Evolutionary conservation across 2,329 filamentous ascomycete genomes (phyloP).

Genomic region (Byssothecium circinans): DNA sequence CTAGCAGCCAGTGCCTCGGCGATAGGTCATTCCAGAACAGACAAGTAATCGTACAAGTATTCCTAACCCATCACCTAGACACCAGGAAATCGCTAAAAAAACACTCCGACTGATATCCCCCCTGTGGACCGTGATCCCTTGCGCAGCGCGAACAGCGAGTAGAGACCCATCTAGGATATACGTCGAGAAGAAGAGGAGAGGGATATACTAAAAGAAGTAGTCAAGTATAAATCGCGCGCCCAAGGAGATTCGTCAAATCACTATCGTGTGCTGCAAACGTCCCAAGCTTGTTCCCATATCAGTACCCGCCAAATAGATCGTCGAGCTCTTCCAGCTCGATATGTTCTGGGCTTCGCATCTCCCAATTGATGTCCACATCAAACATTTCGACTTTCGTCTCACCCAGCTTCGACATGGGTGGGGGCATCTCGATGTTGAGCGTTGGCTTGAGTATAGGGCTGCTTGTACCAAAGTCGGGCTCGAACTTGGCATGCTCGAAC

Average conservation of each 20-base stretch:
- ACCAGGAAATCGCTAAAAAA: conserved; percentile 29
- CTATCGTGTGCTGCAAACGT: conserved; percentile 7
- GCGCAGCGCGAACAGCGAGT: conserved; percentile 36
- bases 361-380: conserved; percentile 43
- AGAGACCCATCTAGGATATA: conserved; percentile 34
- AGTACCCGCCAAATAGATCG: conserved; percentile 77
- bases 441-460: conserved; percentile 51
- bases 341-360: conserved; percentile 74
- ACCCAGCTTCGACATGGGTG: conserved; percentile 33
- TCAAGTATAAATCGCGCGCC: conserved; percentile 13
- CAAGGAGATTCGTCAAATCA: conserved; percentile 36
- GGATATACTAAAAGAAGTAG: conserved; percentile 22
- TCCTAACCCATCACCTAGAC: conserved; percentile 18
- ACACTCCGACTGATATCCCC: conserved; percentile 31
- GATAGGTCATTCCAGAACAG: conserved; percentile 27
- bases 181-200: conserved; percentile 30
- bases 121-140: too few species aligned
- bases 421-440: conserved; percentile 37
- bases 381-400: conserved; percentile 35
- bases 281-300: conserved; percentile 28
- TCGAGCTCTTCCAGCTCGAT: conserved; percentile 94
- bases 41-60: conserved; percentile 23
- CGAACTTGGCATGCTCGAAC: conserved; percentile 43
- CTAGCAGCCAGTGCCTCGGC: conserved; percentile 34
- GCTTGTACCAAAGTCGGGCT: conserved; percentile 42